Evolutionary conservation across 768 basidiomycete species (phyloP), one percentile per base, ranked within the genome.

Genomic region (Cystobasidium onofrii): DNA sequence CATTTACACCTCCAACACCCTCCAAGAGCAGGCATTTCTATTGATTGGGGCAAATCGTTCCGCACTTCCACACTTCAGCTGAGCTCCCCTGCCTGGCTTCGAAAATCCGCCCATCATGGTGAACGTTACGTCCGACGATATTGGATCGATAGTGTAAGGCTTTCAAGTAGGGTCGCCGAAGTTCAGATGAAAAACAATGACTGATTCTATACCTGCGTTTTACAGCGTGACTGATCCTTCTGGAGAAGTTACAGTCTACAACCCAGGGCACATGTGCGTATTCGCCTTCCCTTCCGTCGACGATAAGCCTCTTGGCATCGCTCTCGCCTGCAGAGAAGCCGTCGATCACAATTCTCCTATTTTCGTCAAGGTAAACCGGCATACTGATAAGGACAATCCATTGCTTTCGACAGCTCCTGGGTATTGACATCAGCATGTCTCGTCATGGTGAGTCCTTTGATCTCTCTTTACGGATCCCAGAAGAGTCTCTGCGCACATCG

Each of bases 391-490:
- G n/a, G n/a, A n/a, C 46, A 20, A 17, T n/a, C 10, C 31, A 31
- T 20, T 17, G 2, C 63, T 25, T 13, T 20, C 25, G 7, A 36
- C 63, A 64, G 63, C 33, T 34, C 76, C 36, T 76, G 74, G 75
- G 76, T 76, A 34, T 29, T 78, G 41, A 62, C 61, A 0, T 50
- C 79, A 31, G 79, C 77, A 33, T 79, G 78, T 0, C 69, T 83
- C n/a, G 82, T 83, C 46, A 83, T 83, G 82, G 76, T 81, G 18
- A 82, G 82, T 41, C 81, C 80, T 66, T 79, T 81, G 33, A 79
- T 79, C 1, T 36, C 46, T 20, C 3, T 50, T 50, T n/a, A 7
- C 20, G 46, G 10, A 50, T 50, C 46, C 15, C 18, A 50, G 39
- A 6, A 15, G 7, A 39, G 6, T 6, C 15, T 39, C 39, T 6